Base-by-base conservation (phyloP, 192 early-diverging fungal species). In the Linnemannia exigua region DNA sequence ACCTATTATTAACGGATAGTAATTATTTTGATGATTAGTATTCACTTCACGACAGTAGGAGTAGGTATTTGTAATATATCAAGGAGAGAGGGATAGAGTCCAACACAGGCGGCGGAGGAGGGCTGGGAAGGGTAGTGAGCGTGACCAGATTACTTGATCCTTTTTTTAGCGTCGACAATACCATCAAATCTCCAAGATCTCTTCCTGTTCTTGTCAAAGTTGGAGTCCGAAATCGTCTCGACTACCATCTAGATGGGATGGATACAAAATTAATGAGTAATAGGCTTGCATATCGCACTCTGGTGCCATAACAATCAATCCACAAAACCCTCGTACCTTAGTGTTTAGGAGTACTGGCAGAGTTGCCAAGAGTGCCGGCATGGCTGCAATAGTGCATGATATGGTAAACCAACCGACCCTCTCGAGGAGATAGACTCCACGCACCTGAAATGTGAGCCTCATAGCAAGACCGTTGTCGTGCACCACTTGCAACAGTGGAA, bases 101-200 rank as follows among this genome's bases (percentile, higher is more conserved):
- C 11, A 66, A 66, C 33, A 66, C 63, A 66, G 5, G 25, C 63
- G 25, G 63, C 25, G 15, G 63, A 2, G 63, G 25, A 66, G 63
- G 33, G 63, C 63, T 31, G 63, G 33, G 63, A 25, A 19, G 7
- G 58, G 22, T 20, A 61, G 58, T 61, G 58, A 61, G 58, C 28
- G 58, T 25, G 44, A 46, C 44, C 44, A 46, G 44, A 46, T 70
- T 47, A 70, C 68, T 70, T 77, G 50, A 77, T 77, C 20, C 41
- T 77, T 41, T 77, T 77, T 77, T 51, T 67, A 16, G 67, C 41
- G 63, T 67, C 41, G 35, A 76, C 63, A 35, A 70, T 77, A 50
- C 70, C 76, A 70, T 76, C 75, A 50, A 76, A 76, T 50, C 75
- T 58, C 66, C 75, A 77, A 51, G 68, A 77, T 70, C 76, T 66